Conservation (phyloP, 805 yeast species). For the Kuraishia capsulata region DNA sequence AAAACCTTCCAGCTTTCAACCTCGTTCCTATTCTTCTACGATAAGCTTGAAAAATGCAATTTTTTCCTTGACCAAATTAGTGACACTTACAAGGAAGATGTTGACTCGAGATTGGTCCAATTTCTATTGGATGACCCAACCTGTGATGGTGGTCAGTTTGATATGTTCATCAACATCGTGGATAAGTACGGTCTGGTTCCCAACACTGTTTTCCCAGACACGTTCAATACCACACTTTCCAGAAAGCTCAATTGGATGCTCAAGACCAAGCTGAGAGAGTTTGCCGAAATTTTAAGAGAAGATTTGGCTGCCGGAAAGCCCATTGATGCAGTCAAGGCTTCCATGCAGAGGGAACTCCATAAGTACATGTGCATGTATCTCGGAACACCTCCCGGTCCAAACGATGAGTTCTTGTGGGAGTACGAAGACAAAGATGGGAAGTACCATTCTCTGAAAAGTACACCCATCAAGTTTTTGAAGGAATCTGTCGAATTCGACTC, state of each 20-base stretch:
- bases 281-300: conserved; percentile 59
- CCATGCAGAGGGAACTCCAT: conserved; percentile 53
- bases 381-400: conserved; percentile 74
- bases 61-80: conserved; percentile 69
- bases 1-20: conserved; percentile 70
- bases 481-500: conserved; percentile 45
- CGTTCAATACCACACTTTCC: conserved; percentile 42
- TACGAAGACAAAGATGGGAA: conserved; percentile 59
- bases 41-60: conserved; percentile 78
- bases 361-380: conserved; percentile 57
- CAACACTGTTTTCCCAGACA: conserved; percentile 62
- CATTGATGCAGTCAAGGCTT: conserved; percentile 20
- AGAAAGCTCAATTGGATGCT: conserved; percentile 48
- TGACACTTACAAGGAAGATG: conserved; percentile 56
- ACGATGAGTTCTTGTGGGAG: conserved; percentile 65
- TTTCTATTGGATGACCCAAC: conserved; percentile 58
- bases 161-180: conserved; percentile 69
- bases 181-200: conserved; percentile 82
- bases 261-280: conserved; percentile 67
- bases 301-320: conserved; percentile 29
- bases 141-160: conserved; percentile 83
- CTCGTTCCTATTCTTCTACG: conserved; percentile 73
- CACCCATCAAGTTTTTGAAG: conserved; percentile 59
- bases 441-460: conserved; percentile 36
- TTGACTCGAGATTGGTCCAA: conserved; percentile 65